Conservation (phyloP, 768 basidiomycete species). For the Tulasnella sp. region DNA sequence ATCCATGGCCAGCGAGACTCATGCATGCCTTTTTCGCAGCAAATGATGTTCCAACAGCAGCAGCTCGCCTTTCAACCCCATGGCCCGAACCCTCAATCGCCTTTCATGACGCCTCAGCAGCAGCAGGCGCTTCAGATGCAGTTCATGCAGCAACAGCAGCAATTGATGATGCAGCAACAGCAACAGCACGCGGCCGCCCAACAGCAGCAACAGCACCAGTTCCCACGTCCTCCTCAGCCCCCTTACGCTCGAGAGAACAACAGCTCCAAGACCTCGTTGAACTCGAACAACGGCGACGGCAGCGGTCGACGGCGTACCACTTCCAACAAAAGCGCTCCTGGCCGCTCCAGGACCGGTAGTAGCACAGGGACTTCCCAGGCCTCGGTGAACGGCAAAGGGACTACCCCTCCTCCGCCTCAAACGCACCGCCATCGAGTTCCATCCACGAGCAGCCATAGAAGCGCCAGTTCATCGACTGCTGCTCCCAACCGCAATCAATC, state of each 20-base stretch:
- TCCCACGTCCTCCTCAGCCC: conserved; percentile 26
- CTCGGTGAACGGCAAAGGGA: conserved; percentile 6
- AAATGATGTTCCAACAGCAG: conserved; percentile 64
- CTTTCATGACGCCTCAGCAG: conserved; percentile 9
- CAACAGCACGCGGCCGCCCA: conserved; percentile 11
- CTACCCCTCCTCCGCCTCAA: conserved; percentile 7
- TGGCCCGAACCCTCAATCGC: background rate
- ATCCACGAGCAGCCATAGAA: conserved; percentile 11
- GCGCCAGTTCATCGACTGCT: background rate
- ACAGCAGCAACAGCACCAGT: conserved; percentile 12
- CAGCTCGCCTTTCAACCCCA: conserved; percentile 24
- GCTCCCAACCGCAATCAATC: conserved; percentile 15
- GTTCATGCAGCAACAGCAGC: conserved; percentile 15
- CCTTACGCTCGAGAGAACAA: conserved; percentile 74
- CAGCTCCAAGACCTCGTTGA: conserved; percentile 65
- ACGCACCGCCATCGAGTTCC: conserved; percentile 16
- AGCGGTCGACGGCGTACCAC: conserved; percentile 49
- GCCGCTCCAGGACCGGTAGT: background rate
- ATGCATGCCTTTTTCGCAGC: conserved; percentile 28
- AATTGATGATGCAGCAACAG: background rate
- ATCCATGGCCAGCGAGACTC: background rate
- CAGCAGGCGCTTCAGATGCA: conserved; percentile 15
- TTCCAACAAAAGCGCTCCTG: conserved; percentile 13
- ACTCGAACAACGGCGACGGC: conserved; percentile 34
- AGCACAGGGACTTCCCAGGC: background rate